Evolutionary conservation across 495 filamentous ascomycete species (phyloP).

Genomic region (Cudoniella acicularis): DNA sequence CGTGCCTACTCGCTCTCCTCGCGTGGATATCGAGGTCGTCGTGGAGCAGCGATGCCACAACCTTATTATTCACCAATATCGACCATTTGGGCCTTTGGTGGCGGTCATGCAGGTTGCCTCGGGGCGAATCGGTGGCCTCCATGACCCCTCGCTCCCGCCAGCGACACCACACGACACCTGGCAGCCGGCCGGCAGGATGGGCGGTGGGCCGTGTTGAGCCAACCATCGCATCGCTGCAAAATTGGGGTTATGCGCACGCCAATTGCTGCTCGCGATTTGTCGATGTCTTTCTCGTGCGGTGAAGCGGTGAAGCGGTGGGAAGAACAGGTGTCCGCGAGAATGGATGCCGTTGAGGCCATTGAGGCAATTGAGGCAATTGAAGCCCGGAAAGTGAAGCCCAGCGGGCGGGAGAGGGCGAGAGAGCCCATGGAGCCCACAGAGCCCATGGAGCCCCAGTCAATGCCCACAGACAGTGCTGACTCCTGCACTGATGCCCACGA

Average conservation of each 20-base stretch:
- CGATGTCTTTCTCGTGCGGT: conserved; percentile 17
- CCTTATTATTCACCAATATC: neutral
- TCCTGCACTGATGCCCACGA: neutral
- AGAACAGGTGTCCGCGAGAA: no score
- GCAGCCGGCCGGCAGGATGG: neutral
- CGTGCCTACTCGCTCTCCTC: no score
- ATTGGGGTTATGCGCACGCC: conserved; percentile 17
- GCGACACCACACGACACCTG: neutral
- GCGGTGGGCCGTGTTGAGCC: no score
- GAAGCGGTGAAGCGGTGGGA: conserved; percentile 4
- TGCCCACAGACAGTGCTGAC: no score
- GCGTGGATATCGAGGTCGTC: no score
- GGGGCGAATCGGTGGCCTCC: neutral
- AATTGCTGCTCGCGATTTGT: conserved; percentile 17
- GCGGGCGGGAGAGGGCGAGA: no score
- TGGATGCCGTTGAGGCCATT: no score
- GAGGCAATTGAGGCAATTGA: no score
- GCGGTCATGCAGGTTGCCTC: neutral
- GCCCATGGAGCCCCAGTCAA: no score
- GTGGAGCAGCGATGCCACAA: neutral
- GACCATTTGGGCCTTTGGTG: neutral
- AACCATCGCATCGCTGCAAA: neutral
- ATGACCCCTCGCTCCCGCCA: no score
- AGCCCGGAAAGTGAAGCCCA: no score
- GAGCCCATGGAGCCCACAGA: no score